These are phyloP conservation scores for Diaporthe nobilis DNA, from an alignment of 2,329 filamentous ascomycete genomes.

Conservation along the genomic window DNA sequence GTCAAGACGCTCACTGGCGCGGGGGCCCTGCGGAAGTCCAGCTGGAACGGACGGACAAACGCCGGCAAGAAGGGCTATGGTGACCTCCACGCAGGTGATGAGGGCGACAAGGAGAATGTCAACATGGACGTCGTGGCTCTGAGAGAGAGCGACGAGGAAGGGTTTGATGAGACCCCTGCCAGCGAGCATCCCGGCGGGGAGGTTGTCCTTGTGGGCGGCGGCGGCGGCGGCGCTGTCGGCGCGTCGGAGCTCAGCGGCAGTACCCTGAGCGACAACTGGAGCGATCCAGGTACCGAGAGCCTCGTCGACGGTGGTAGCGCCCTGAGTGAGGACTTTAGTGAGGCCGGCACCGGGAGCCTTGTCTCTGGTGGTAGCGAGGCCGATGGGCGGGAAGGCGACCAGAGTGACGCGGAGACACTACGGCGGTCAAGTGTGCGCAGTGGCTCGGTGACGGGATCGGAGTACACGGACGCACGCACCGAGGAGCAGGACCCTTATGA, in stretches of 20 bases:
- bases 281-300: constrained; percentile 24
- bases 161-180: constrained; percentile 48
- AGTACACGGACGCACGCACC: constrained; percentile 34
- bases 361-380: constrained; percentile 26
- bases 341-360: constrained; percentile 26
- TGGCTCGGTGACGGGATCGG: constrained; percentile 34
- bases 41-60: constrained; percentile 70
- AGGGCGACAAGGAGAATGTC: constrained; percentile 58
- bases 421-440: constrained; percentile 57
- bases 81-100: constrained; percentile 74
- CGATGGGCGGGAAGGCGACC: constrained; percentile 46
- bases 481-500: constrained; percentile 44
- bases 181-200: constrained; percentile 46
- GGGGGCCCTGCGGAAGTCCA: constrained; percentile 73
- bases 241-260: constrained; percentile 29
- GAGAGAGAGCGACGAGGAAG: constrained; percentile 75
- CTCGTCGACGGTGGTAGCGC: constrained; percentile 36
- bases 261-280: constrained; percentile 30
- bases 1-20: constrained; percentile 72
- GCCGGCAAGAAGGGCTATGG: constrained; percentile 61
- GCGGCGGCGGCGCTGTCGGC: constrained; percentile 1
- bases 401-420: constrained; percentile 67
- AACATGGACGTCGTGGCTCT: constrained; percentile 50
- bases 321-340: constrained; percentile 24
- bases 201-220: constrained; percentile 40